A percentile compares a stretch with the other conserved stretches of the same genome.
Evolutionary conservation across 352 stramenopile genomes (phyloP).

Genomic region (Elongisporangium prolatum): DNA sequence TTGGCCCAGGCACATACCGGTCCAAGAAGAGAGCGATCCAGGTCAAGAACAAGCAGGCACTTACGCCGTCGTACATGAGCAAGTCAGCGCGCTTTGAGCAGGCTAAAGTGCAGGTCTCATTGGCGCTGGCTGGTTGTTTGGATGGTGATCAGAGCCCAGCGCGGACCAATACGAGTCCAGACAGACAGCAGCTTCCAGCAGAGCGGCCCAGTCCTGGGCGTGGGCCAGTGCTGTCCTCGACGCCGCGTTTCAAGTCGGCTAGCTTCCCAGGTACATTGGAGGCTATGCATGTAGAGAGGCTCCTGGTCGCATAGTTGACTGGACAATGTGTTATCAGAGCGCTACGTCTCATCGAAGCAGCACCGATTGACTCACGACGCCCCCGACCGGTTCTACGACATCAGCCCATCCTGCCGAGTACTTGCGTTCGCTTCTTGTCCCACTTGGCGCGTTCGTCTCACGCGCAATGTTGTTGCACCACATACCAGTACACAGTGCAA

Average conservation of each 20-base stretch:
- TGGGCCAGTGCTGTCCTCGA: conserved; percentile 51
- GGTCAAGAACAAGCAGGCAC: conserved; percentile 56
- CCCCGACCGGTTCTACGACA: conserved; percentile 70
- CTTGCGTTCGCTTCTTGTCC: not conserved
- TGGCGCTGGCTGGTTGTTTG: conserved; percentile 19
- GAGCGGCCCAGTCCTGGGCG: conserved; percentile 12
- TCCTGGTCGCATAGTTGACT: conserved; percentile 1
- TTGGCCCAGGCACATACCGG: conserved; percentile 58
- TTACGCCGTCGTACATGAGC: conserved; percentile 50
- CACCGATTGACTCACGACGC: conserved; percentile 43
- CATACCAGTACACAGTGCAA: conserved; percentile 46
- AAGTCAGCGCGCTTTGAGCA: conserved; percentile 53
- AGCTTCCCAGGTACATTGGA: conserved; percentile 45
- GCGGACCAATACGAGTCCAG: not conserved
- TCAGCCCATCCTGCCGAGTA: conserved; percentile 61
- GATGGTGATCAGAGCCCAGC: not conserved
- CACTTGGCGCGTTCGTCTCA: not conserved
- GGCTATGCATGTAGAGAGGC: not conserved
- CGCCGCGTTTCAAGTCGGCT: conserved; percentile 61
- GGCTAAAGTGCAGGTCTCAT: conserved; percentile 43
- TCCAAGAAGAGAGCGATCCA: conserved; percentile 51
- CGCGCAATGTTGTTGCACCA: not conserved
- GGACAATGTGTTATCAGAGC: conserved; percentile 28
- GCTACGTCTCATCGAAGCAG: conserved; percentile 65
- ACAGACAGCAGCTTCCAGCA: not conserved